Conservation (phyloP, 257 asterid species). For the Marsdenia floribunda region DNA sequence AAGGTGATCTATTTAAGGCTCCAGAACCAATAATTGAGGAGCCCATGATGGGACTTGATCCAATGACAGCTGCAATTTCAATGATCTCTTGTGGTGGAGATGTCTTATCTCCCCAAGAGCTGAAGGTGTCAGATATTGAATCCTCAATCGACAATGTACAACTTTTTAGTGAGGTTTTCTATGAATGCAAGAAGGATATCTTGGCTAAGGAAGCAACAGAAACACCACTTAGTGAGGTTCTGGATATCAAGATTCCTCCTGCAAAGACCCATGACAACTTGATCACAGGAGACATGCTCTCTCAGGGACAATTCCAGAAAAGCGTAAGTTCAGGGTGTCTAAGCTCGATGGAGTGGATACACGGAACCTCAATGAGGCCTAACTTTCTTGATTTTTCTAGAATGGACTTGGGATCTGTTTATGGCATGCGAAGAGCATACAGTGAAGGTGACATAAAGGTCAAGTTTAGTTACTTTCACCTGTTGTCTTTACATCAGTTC, state of each 20-base stretch:
- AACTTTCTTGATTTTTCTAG: conserved; percentile 71
- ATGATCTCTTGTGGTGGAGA: conserved; percentile 88
- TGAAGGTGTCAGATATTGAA: conserved; percentile 61
- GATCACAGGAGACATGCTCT: conserved; percentile 28
- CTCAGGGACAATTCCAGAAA: conserved; percentile 51
- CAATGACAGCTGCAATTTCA: conserved; percentile 68
- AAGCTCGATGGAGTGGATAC: conserved; percentile 47
- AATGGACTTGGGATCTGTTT: conserved; percentile 59
- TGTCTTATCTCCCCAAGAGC: conserved; percentile 50
- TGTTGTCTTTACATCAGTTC: conserved; percentile 10
- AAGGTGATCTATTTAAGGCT: conserved; percentile 83
- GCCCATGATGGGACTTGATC: conserved; percentile 63
- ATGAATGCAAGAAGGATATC: conserved; percentile 84
- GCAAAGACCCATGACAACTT: conserved; percentile 29
- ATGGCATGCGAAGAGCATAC: conserved; percentile 82
- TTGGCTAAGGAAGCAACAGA: conserved; percentile 77
- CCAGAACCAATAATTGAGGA: conserved; percentile 66
- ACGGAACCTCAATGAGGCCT: conserved; percentile 50
- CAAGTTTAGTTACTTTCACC: conserved; percentile 21
- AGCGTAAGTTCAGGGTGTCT: conserved; percentile 61
- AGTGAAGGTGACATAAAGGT: conserved; percentile 98
- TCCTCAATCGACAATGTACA: conserved; percentile 64
- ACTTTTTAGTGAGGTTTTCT: conserved; percentile 71
- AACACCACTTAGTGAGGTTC: conserved; percentile 48
- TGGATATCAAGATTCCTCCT: conserved; percentile 41